phyloP scores from a whole-genome alignment of 208 protist species.

The Crithidia bombi region DNA sequence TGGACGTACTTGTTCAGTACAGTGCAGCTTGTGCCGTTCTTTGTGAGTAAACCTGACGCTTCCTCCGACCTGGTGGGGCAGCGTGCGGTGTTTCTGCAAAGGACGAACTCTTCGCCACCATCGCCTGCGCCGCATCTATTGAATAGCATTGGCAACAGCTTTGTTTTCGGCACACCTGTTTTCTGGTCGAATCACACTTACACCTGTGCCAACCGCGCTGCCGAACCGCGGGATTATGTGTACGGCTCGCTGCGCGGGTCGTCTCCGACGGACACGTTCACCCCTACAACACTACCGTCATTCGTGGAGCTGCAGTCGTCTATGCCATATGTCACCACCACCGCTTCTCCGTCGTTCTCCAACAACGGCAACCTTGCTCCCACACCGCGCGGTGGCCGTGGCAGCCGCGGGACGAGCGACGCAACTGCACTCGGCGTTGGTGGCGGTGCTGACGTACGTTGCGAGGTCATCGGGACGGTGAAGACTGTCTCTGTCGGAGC shows the following conservation, averaged over 20 bases:
- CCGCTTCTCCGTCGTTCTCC: conserved; percentile 24
- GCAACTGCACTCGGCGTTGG: background rate
- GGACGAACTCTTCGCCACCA: conserved; percentile 1
- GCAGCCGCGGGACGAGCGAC: background rate
- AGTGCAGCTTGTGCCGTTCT: conserved; percentile 44
- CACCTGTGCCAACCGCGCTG: conserved; percentile 6
- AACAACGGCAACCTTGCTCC: conserved; percentile 6
- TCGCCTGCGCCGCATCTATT: background rate
- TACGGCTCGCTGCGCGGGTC: conserved; percentile 25
- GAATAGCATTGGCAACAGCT: conserved; percentile 15
- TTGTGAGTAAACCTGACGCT: conserved; percentile 16
- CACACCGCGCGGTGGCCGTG: conserved; percentile 6
- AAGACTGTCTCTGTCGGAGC: conserved; percentile 16
- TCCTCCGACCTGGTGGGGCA: background rate
- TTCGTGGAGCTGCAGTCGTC: conserved; percentile 9
- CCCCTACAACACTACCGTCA: background rate
- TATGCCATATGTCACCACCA: conserved; percentile 26
- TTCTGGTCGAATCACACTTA: conserved; percentile 41
- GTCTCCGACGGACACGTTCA: conserved; percentile 12
- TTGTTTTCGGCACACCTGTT: conserved; percentile 33
- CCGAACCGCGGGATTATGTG: background rate
- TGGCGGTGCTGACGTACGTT: conserved; percentile 19
- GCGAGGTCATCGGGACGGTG: conserved; percentile 31
- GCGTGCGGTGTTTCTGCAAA: background rate
- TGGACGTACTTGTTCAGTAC: conserved; percentile 55